Evolutionary conservation across 805 yeast species (phyloP), one percentile per base, ranked within the genome.

Genomic region (Wickerhamiella qilinensis): DNA sequence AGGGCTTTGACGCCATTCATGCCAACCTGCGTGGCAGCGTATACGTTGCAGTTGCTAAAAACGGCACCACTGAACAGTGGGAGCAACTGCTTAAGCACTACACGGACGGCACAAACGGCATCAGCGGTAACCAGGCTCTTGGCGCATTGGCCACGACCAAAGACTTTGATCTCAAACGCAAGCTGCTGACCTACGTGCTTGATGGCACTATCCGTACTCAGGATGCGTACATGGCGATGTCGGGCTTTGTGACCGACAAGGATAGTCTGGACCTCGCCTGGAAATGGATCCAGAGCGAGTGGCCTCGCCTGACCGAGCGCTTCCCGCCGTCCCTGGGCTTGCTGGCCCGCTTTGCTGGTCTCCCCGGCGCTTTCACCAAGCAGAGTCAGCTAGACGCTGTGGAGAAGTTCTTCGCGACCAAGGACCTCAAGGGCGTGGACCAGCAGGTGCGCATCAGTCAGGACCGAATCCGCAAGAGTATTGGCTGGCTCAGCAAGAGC

Each of bases 271-370:
- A 72, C 47, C 69, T 73, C 11, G 60, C 77, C 46, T 86, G 86
- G 83, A 39, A 52, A 15, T 88, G 94, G 94, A 53, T 74, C 48
- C 67, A 69, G 50, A 51, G 43, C 12, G 76, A 86, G 58, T 88
- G 93, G 88, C 84, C 73, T 41, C 68, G 63, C 33, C 54, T 88
- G 43, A 60, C 61, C 49, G 67, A 72, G 55, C 63, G 68, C 51
- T 69, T 84, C 54, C 94, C 96, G 37, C 83, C 93, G 14, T 78
- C 83, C 11, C 68, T 78, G 46, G 68, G 84, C 19, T 73, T 85
- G 82, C 65, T 88, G 50, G 79, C 88, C 17, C 65, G 77, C 16
- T 75, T 91, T 42, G 79, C 88, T 30, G 64, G 67, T 24, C 45
- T 79, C 27, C 61, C 76, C 35, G 68, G 81, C 30, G 59, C 74